These are phyloP conservation scores for Arachis monticola DNA, from an alignment of 331 rosid genomes.

Conservation along the genomic window DNA sequence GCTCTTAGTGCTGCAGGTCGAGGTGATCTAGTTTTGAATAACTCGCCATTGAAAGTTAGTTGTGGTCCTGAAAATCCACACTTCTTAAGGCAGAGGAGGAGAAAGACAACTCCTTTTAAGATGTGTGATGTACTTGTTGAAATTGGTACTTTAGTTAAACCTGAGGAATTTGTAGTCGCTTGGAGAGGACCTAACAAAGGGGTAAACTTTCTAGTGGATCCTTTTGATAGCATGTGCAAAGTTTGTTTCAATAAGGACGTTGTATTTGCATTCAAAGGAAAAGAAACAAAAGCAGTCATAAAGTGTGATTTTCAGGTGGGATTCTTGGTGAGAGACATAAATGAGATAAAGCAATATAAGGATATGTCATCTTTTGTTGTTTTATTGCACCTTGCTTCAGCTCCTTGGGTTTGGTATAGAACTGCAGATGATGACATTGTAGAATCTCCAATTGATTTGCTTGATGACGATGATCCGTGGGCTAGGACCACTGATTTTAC, in stretches of 20 bases:
- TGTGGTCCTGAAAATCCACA: conserved; percentile 73
- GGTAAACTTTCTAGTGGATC: conserved; percentile 82
- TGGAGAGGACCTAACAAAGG: conserved; percentile 80
- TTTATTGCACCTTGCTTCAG: conserved; percentile 67
- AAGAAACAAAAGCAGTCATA: conserved; percentile 47
- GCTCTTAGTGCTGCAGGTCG: conserved; percentile 62
- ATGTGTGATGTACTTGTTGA: conserved; percentile 74
- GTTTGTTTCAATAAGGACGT: conserved; percentile 73
- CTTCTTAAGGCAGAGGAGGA: conserved; percentile 69
- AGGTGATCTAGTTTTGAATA: conserved; percentile 51
- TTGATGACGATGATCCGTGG: conserved; percentile 99
- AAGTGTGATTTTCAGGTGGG: conserved; percentile 85
- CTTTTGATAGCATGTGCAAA: conserved; percentile 74
- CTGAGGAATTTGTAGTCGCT: conserved; percentile 59
- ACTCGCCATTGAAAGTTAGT: conserved; percentile 57
- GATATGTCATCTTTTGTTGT: conserved; percentile 58
- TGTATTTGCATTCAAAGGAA: conserved; percentile 62
- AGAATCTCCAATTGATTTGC: conserved; percentile 58
- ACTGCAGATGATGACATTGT: conserved; percentile 90
- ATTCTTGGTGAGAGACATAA: conserved; percentile 75
- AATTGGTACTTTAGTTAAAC: conserved; percentile 68
- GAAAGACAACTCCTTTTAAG: conserved; percentile 65
- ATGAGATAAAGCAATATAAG: conserved; percentile 55
- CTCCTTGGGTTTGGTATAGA: conserved; percentile 84
- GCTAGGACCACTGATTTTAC: conserved; percentile 92